Base-by-base conservation (phyloP, 2,329 filamentous ascomycete species). In the Fusarium drepaniforme region DNA sequence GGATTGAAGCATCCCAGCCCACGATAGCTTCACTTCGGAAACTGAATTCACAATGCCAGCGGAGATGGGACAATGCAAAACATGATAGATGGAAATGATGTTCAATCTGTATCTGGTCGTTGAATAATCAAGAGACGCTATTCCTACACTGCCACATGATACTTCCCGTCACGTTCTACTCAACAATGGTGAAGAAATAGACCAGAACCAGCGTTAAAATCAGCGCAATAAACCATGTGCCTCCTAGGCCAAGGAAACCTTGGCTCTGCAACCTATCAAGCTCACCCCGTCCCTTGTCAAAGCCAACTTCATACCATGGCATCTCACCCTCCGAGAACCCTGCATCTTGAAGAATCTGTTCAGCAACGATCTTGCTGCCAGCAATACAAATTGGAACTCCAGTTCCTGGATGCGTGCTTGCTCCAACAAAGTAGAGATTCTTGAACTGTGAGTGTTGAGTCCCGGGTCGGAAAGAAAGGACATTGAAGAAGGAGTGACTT, bases 311-410 rank as follows among this genome's bases (percentile, higher is more conserved):
- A 7, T 21, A n/a, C 72, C 72, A 75, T 8, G 72, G 72, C 3
- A 75, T 73, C 18, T 75, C 62, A 5, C 63, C 21, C 1, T 33
- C 68, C 44, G 69, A 59, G 11, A 67, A 59, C 0, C 72, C 72
- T 0, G 53, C 64, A 1, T 73, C 62, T 13, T 28, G 46, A 1
- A 87, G 76, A 21, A 87, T 83, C 80, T 87, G 84, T 75, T 86
- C 85, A 1, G 83, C 76, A 13, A 85, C 86, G 67, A 94, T 86
- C 80, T 91, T 93, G 11, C 91, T 90, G 0, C 93, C 93, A 0
- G 92, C 92, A 12, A 94, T 83, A 30, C 92, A 91, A 66, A 95
- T 93, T 4, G 93, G 93, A 23, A 95, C 93, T 0, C 93, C 93
- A 0, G 93, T 94, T 2, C 93, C 93, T 0, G 93, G 93, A 83